Evolutionary conservation across 768 basidiomycete species (phyloP).

Genomic region (Udeniomyces megalosporus): DNA sequence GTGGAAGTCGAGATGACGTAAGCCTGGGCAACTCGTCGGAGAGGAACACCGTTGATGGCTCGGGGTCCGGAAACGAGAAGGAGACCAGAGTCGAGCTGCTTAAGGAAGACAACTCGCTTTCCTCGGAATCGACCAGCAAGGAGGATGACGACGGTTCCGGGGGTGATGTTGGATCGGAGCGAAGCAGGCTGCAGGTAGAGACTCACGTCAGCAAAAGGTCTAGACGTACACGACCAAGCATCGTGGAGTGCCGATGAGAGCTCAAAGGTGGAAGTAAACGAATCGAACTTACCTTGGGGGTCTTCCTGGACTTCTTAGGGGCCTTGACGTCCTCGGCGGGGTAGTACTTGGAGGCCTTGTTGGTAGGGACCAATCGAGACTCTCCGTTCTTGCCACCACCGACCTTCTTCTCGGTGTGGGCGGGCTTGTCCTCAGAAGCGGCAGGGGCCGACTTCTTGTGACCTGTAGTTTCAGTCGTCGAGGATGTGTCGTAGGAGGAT

Average conservation of each 20-base stretch:
- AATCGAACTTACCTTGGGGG: conserved; percentile 35
- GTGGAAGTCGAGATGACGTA: conserved; percentile 98
- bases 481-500: not conserved
- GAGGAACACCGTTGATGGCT: conserved; percentile 80
- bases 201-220: not conserved
- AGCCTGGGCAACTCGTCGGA: conserved; percentile 94
- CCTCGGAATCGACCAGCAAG: conserved; percentile 95
- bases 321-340: conserved; percentile 83
- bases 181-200: not conserved
- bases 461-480: not conserved
- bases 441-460: conserved; percentile 47
- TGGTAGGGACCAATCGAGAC: conserved; percentile 68
- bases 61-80: conserved; percentile 83
- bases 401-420: conserved; percentile 56
- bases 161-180: conserved; percentile 74
- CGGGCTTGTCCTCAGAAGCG: conserved; percentile 42
- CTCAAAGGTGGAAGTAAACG: not conserved
- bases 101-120: conserved; percentile 95
- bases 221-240: not conserved
- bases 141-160: conserved; percentile 87
- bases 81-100: conserved; percentile 73
- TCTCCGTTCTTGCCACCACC: conserved; percentile 82
- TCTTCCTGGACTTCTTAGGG: conserved; percentile 85
- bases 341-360: conserved; percentile 80
- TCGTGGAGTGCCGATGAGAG: not conserved